Percentiles rank a stretch among this genome's conserved stretches.
Conservation (phyloP, 2,329 filamentous ascomycete genomes). For the Fusarium sarcochroum region DNA sequence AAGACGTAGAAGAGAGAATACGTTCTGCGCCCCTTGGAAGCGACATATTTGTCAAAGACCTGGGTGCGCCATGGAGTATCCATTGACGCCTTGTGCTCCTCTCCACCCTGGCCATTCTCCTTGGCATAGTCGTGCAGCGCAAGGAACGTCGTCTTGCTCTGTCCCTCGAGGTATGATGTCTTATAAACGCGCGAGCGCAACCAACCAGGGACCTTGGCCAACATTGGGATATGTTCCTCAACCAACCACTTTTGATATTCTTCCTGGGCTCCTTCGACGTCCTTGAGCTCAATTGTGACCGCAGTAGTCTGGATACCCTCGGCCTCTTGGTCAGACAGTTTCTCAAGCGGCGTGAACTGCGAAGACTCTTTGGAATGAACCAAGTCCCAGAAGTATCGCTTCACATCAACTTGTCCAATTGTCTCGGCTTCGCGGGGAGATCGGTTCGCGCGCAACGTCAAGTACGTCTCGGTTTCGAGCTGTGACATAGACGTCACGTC, state of each 20-base stretch:
- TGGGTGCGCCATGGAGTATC: constrained; percentile 73
- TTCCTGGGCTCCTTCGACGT: constrained; percentile 63
- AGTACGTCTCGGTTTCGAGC: constrained; percentile 79
- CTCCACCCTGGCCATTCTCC: constrained; percentile 75
- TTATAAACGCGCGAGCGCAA: constrained; percentile 78
- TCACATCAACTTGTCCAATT: constrained; percentile 73
- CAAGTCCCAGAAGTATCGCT: constrained; percentile 79
- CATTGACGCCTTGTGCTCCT: constrained; percentile 74
- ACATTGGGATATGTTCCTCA: constrained; percentile 80
- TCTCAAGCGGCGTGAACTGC: constrained; percentile 72
- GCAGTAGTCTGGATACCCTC: constrained; percentile 73
- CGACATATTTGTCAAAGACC: constrained; percentile 71
- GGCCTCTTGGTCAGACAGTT: constrained; percentile 70
- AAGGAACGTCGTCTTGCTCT: constrained; percentile 67
- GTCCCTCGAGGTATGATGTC: constrained; percentile 73
- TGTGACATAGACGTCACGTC: constrained; percentile 82
- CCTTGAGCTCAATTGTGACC: constrained; percentile 70
- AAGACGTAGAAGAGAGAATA: constrained; percentile 87
- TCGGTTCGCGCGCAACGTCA: constrained; percentile 70
- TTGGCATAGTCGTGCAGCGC: constrained; percentile 80
- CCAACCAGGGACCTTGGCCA: constrained; percentile 85
- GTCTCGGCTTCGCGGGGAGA: constrained; percentile 67
- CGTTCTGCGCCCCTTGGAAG: constrained; percentile 68
- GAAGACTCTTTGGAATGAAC: constrained; percentile 68
- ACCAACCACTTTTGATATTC: constrained; percentile 77